These are phyloP conservation scores for Mollisiaceae sp. DNA, from an alignment of 2,329 filamentous ascomycete species.

Conservation along the genomic window DNA sequence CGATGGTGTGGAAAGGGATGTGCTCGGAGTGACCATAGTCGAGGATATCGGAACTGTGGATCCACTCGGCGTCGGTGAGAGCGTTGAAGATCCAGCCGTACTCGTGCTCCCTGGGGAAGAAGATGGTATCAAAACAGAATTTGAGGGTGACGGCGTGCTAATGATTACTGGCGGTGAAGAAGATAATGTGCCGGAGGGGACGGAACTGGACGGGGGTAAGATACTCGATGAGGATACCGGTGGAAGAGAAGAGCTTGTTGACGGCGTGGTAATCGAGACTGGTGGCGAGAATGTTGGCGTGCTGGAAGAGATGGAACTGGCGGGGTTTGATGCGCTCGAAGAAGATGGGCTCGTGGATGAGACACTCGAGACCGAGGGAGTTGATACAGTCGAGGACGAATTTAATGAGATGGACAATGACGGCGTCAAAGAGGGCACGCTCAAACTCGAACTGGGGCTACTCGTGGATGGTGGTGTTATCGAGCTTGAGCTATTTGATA, in stretches of 20 bases:
- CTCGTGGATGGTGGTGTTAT: background rate
- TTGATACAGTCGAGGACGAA: background rate
- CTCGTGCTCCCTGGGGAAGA: background rate
- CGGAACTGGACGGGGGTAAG: background rate
- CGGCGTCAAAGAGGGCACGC: background rate
- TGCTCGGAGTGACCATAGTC: background rate
- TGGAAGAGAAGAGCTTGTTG: background rate
- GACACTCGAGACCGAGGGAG: background rate
- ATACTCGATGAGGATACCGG: background rate
- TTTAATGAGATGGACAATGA: background rate
- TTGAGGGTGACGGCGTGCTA: background rate
- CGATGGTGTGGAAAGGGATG: background rate
- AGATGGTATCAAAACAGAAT: background rate
- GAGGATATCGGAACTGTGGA: background rate
- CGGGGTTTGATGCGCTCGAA: background rate
- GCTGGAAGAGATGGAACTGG: background rate
- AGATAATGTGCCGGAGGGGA: background rate
- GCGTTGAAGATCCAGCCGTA: background rate
- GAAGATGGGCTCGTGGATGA: background rate
- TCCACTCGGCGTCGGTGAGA: background rate
- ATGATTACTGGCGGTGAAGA: background rate
- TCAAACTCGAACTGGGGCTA: background rate
- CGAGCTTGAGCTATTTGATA: slow-evolving; percentile 8
- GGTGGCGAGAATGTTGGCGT: background rate
- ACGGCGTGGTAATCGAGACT: background rate